A percentile compares a stretch with the other conserved stretches of the same genome.
Evolutionary conservation across 2,329 filamentous ascomycete species (phyloP).

Genomic region (Stemphylium beticola): DNA sequence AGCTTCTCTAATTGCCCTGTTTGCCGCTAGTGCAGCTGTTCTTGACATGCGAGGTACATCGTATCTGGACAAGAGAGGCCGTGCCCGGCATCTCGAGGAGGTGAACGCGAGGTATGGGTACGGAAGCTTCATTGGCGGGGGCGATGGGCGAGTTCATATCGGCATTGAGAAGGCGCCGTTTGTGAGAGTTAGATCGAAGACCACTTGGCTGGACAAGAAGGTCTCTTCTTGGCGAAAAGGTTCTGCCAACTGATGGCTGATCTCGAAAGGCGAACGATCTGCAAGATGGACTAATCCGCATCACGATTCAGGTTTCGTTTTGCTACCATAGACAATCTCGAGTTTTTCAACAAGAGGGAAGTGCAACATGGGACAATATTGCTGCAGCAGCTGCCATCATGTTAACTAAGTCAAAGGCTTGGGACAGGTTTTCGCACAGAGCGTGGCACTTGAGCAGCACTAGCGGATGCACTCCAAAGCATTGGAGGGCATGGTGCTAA

Average conservation of each 20-base stretch:
- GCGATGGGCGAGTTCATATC: conserved; percentile 56
- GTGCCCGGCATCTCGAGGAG: conserved; percentile 19
- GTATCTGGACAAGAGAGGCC: conserved; percentile 23
- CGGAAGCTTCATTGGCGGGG: conserved; percentile 58
- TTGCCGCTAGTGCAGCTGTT: conserved; percentile 56
- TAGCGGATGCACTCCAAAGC: background rate
- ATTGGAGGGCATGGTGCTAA: background rate
- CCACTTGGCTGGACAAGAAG: conserved; percentile 22
- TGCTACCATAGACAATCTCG: no score
- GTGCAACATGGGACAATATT: no score
- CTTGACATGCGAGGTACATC: conserved; percentile 42
- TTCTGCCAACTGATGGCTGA: background rate
- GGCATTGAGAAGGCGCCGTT: conserved; percentile 60
- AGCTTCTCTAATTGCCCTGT: conserved; percentile 55
- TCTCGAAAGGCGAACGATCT: background rate
- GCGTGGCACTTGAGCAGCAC: background rate
- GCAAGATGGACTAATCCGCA: background rate
- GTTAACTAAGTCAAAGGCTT: no score
- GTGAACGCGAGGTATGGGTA: conserved; percentile 52
- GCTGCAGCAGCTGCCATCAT: no score
- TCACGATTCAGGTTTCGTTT: no score
- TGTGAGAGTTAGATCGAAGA: conserved; percentile 21
- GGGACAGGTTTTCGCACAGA: background rate
- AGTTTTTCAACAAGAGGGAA: no score
- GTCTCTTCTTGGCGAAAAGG: conserved; percentile 12